Conservation (phyloP, 2,329 filamentous ascomycete genomes). For the Ophiocordyceps camponoti-rufipedis region DNA sequence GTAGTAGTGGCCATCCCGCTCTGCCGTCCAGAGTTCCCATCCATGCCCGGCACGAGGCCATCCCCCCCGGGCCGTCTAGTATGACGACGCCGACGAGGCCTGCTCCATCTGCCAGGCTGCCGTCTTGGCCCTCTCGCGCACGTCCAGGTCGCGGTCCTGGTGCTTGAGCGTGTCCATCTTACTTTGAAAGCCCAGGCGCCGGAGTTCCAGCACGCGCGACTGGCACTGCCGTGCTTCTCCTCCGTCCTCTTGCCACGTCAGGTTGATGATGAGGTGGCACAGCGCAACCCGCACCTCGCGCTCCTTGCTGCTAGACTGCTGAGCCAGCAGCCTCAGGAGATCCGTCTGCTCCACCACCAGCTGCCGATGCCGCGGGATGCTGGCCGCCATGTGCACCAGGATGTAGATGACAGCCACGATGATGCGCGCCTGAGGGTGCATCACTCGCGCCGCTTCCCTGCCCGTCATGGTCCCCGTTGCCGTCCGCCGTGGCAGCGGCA, state of each 20-base stretch:
- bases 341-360: conserved; percentile 59
- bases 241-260: conserved; percentile 66
- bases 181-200: conserved; percentile 50
- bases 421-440: conserved; percentile 48
- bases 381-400: conserved; percentile 75
- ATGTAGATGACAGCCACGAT: conserved; percentile 64
- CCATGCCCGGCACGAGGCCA: background rate
- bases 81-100: conserved; percentile 6
- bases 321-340: conserved; percentile 53
- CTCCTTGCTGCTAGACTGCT: conserved; percentile 56
- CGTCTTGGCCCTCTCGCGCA: conserved; percentile 67
- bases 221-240: conserved; percentile 46
- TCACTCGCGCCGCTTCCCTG: conserved; percentile 27
- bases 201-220: conserved; percentile 49
- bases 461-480: conserved; percentile 3
- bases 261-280: conserved; percentile 71
- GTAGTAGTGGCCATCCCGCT: background rate
- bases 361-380: conserved; percentile 59
- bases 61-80: background rate
- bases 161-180: conserved; percentile 43
- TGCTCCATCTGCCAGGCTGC: conserved; percentile 55
- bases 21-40: too few species aligned
- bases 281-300: conserved; percentile 59
- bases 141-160: conserved; percentile 60
- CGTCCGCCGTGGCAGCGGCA: conserved; percentile 26